Evolutionary conservation across 345 rosid species (phyloP).

Genomic region (Corymbia maculata): DNA sequence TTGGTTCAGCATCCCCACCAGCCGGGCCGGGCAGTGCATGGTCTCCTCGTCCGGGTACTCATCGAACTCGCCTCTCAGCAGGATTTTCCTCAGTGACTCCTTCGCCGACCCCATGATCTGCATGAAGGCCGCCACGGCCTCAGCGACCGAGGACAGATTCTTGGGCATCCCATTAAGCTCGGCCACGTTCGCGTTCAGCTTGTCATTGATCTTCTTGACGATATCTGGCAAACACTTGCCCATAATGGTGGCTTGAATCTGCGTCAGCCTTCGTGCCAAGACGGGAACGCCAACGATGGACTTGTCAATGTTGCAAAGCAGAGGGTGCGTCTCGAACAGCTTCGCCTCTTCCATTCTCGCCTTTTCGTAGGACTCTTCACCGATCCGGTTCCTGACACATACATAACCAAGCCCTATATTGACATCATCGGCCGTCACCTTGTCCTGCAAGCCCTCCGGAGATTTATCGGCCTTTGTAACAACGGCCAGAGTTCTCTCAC

Average conservation of each 20-base stretch:
- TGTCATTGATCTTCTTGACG: constrained; percentile 15
- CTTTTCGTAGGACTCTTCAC: constrained; percentile 23
- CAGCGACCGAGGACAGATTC: no score
- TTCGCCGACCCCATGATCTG: no score
- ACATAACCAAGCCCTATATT: constrained; percentile 41
- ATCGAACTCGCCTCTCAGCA: no score
- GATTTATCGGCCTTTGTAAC: constrained; percentile 40
- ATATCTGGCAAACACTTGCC: constrained; percentile 22
- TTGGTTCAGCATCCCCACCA: no score
- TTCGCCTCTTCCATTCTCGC: constrained; percentile 17
- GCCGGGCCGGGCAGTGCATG: no score
- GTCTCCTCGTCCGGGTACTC: no score
- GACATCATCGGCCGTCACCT: constrained; percentile 42
- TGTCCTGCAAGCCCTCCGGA: constrained; percentile 40
- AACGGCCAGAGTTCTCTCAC: constrained; percentile 40
- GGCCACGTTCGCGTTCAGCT: background rate
- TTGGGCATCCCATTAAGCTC: no score
- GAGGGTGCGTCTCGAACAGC: constrained; percentile 9
- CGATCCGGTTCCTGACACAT: constrained; percentile 36
- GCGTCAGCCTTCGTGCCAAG: constrained; percentile 19
- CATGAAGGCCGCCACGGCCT: no score
- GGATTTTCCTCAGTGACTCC: no score
- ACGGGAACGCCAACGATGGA: constrained; percentile 29
- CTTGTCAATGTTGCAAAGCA: constrained; percentile 16
- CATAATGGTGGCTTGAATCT: constrained; percentile 18